Evolutionary conservation across 192 early-diverging fungal species (phyloP), one percentile per base, ranked within the genome.

Genomic region (Gaertneriomyces semiglobifer): DNA sequence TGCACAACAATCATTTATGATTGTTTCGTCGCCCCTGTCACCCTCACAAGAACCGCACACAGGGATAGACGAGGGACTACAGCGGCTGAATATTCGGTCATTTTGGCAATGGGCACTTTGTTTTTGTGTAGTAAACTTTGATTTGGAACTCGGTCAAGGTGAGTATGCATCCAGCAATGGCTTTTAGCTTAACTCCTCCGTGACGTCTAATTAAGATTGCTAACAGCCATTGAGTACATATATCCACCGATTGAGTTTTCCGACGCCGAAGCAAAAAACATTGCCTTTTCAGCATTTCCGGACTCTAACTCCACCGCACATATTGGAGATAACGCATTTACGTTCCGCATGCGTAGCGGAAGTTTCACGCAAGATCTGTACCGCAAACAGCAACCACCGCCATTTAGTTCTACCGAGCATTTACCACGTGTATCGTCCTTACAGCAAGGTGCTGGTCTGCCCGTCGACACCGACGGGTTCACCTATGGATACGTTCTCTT

Each of bases 401-500:
- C 63, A 8, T 54, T 33, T 33, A 33, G 25, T 33, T 33, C 8
- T 8, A 33, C 40, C 40, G 58, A 38, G 40, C 9, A 9, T 18
- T 19, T 9, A 60, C 59, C 9, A 45, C 11, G 53, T 33, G 25
- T 33, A 33, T 33, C 25, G 11, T 25, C 58, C 44, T 38, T 63
- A 33, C 53, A 61, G 66, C 59, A 53, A 40, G 73, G 54, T 44
- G 53, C 50, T 18, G 62, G 60, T 50, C 54, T 73, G 59, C 79
- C 69, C 16, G 66, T 84, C 11, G 78, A 84, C 41, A 77, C 63
- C 4, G 82, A 84, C 55, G 82, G 73, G 63, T 80, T 68, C 61
- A 78, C 77, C 14, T 92, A 98, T 75, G 93, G 92, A 39, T 93
- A 96, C 79, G 94, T 93, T 9, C 95, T 94, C 68, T 98, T 98